These are phyloP conservation scores for Iberis pinnata DNA, from an alignment of 345 rosid species.

Conservation along the genomic window DNA sequence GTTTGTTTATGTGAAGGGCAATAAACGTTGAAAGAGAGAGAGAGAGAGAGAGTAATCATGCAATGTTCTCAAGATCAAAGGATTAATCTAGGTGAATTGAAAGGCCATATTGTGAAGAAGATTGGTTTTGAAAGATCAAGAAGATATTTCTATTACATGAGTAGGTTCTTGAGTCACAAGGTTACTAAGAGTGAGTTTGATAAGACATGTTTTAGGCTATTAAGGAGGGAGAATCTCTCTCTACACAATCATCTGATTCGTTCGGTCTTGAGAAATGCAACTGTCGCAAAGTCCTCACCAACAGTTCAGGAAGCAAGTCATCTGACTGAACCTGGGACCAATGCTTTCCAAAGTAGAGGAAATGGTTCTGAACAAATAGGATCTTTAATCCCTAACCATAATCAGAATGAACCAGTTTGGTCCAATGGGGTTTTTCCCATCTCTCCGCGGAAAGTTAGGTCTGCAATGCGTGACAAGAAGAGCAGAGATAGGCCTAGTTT, in stretches of 20 bases:
- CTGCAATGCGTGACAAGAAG: slow-evolving; percentile 66
- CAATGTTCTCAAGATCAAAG: slow-evolving; percentile 79
- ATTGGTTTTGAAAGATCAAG: slow-evolving; percentile 77
- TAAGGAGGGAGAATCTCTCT: slow-evolving; percentile 90
- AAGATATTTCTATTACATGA: slow-evolving; percentile 63
- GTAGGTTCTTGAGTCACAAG: slow-evolving; percentile 75
- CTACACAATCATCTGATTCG: slow-evolving; percentile 81
- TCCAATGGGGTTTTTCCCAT: slow-evolving; percentile 77
- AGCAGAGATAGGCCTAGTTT: slow-evolving; percentile 69
- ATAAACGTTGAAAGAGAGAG: slow-evolving; percentile 26
- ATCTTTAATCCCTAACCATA: slow-evolving; percentile 48
- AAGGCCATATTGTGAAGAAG: slow-evolving; percentile 68
- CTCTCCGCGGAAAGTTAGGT: slow-evolving; percentile 48
- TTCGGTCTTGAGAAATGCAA: slow-evolving; percentile 72
- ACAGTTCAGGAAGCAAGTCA: slow-evolving; percentile 47
- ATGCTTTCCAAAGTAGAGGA: slow-evolving; percentile 37
- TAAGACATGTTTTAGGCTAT: slow-evolving; percentile 63
- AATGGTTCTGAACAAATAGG: slow-evolving; percentile 44
- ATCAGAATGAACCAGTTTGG: slow-evolving; percentile 48
- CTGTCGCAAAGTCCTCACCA: slow-evolving; percentile 58
- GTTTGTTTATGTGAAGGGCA: slow-evolving; percentile 28
- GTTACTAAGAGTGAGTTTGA: slow-evolving; percentile 78
- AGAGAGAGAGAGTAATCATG: slow-evolving; percentile 35
- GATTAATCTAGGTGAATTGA: slow-evolving; percentile 71
- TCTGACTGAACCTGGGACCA: slow-evolving; percentile 33